phyloP scores from a whole-genome alignment of 2,329 filamentous ascomycete genomes.

The Cladophialophora exuberans region DNA sequence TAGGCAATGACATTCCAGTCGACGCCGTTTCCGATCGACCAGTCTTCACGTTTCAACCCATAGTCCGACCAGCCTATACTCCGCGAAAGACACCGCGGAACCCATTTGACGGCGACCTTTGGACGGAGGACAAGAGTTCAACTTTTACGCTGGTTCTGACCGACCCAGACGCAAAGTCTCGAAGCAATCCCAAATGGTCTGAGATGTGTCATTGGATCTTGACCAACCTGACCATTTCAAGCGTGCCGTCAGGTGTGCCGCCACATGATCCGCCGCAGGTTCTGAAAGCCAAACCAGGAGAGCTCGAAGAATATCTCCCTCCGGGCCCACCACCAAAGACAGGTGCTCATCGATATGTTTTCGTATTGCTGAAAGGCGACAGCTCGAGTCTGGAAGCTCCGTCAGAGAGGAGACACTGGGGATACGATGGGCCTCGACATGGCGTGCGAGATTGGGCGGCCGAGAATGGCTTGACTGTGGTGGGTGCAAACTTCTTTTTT shows the following conservation, averaged over 20 bases:
- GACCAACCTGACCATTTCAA: slow-evolving; percentile 33
- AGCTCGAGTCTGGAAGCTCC: slow-evolving; percentile 49
- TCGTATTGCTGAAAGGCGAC: slow-evolving; percentile 52
- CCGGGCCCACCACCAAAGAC: slow-evolving; percentile 60
- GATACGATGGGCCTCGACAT: slow-evolving; percentile 51
- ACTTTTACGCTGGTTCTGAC: slow-evolving; percentile 56
- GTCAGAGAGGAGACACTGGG: slow-evolving; percentile 54
- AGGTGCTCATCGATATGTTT: slow-evolving; percentile 61
- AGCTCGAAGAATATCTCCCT: slow-evolving; percentile 55
- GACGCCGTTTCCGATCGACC: slow-evolving; percentile 48
- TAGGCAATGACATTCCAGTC: slow-evolving; percentile 60
- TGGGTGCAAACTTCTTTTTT: slow-evolving; percentile 38
- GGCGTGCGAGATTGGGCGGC: slow-evolving; percentile 49
- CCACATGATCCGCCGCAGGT: slow-evolving; percentile 7
- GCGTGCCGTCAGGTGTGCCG: slow-evolving; percentile 15
- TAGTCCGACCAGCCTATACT: slow-evolving; percentile 29
- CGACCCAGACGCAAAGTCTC: slow-evolving; percentile 62
- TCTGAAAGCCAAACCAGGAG: slow-evolving; percentile 34
- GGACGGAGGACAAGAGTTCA: slow-evolving; percentile 28
- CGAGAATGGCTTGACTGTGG: slow-evolving; percentile 37
- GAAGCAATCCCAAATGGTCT: slow-evolving; percentile 56
- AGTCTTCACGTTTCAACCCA: slow-evolving; percentile 43
- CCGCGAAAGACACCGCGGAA: slow-evolving; percentile 16
- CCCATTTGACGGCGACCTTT: not conserved
- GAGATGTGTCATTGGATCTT: slow-evolving; percentile 62